Evolutionary conservation across 352 stramenopile genomes (phyloP).

Genomic region (Globisporangium solare): DNA sequence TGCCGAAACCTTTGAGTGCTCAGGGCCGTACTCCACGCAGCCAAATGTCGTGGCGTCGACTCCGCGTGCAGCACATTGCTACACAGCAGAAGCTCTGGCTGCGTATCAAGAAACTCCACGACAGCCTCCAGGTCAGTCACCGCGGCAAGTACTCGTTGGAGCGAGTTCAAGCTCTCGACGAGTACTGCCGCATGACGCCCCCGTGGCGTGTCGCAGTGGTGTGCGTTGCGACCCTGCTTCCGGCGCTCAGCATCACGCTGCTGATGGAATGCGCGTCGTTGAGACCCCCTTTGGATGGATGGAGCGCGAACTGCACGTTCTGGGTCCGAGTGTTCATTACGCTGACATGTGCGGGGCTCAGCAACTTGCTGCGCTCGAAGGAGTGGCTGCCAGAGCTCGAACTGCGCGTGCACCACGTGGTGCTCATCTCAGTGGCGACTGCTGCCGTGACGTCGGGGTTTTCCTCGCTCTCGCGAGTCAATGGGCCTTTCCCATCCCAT

Average conservation of each 20-base stretch:
- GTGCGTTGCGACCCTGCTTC: constrained; percentile 16
- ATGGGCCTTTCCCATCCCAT: constrained; percentile 1
- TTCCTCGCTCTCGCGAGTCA: not conserved
- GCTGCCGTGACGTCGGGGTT: too few relatives aligned
- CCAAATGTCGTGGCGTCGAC: too few relatives aligned
- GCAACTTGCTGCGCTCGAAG: too few relatives aligned
- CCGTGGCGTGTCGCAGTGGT: constrained; percentile 11
- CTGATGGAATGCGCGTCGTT: not conserved
- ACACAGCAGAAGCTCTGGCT: not conserved
- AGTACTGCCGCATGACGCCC: constrained; percentile 19
- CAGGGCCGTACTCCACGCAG: too few relatives aligned
- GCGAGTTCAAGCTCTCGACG: constrained; percentile 22
- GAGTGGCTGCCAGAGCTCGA: constrained; percentile 4
- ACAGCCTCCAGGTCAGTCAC: constrained; percentile 21
- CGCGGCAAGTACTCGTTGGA: constrained; percentile 30
- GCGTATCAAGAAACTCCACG: not conserved
- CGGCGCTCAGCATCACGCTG: not conserved
- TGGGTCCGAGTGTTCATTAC: not conserved
- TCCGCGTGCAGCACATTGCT: not conserved
- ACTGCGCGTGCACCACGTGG: constrained; percentile 18
- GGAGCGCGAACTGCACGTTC: not conserved
- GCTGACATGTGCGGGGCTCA: constrained; percentile 2
- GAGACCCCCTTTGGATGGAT: not conserved
- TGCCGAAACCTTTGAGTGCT: too few relatives aligned
- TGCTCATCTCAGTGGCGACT: not conserved